Evolutionary conservation across 345 rosid genomes (phyloP).

Genomic region (Cardamine chenopodiifolia): DNA sequence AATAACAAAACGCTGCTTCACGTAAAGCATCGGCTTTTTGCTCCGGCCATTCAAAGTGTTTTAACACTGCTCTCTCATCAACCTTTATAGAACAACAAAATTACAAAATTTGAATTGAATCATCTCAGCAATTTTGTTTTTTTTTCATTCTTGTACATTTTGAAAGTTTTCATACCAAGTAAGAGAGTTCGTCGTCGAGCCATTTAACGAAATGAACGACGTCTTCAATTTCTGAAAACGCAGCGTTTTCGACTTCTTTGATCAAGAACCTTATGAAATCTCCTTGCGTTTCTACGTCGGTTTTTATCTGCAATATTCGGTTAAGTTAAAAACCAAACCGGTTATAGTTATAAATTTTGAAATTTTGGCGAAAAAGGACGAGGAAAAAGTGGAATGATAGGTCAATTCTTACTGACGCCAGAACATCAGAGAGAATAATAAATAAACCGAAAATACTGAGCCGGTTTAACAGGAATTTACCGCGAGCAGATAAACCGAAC

Average conservation of each 20-base stretch:
- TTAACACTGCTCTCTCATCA: slow-evolving; percentile 89
- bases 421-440: slow-evolving; percentile 16
- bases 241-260: slow-evolving; percentile 84
- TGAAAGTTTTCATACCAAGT: slow-evolving; percentile 52
- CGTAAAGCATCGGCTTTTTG: slow-evolving; percentile 88
- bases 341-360: slow-evolving; percentile 6
- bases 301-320: slow-evolving; percentile 69
- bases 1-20: slow-evolving; percentile 93
- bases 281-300: slow-evolving; percentile 94
- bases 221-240: slow-evolving; percentile 77
- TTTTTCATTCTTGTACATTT: background rate
- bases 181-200: slow-evolving; percentile 95
- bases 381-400: slow-evolving; percentile 35
- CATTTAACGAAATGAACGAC: slow-evolving; percentile 95
- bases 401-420: slow-evolving; percentile 38
- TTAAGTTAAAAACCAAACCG: background rate
- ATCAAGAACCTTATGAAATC: slow-evolving; percentile 89
- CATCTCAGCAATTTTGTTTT: background rate
- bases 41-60: slow-evolving; percentile 95
- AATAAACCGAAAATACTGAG: slow-evolving; percentile 24
- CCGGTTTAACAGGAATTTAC: slow-evolving; percentile 50
- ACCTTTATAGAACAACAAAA: slow-evolving; percentile 46
- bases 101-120: background rate
- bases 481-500: slow-evolving; percentile 87
- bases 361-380: slow-evolving; percentile 1